A percentile compares a stretch with the other conserved stretches of the same genome.
Evolutionary conservation across 805 yeast species (phyloP).

Genomic region (Vanderwaltozyma polyspora): DNA sequence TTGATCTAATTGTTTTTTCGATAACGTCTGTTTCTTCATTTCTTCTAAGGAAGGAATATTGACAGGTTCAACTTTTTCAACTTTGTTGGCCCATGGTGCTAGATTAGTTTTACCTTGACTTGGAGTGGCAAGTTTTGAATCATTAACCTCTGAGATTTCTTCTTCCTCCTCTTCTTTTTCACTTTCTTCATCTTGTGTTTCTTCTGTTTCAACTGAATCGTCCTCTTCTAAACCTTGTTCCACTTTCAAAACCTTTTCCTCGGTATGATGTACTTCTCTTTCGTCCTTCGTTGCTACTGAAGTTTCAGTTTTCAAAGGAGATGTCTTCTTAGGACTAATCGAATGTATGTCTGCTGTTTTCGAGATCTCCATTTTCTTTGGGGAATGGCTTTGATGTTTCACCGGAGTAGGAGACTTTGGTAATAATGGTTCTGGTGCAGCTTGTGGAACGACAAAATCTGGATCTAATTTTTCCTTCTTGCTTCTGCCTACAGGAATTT

Average conservation of each 20-base stretch:
- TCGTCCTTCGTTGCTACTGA: neutral
- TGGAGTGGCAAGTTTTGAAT: conserved; percentile 12
- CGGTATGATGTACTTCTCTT: neutral
- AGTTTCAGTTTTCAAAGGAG: neutral
- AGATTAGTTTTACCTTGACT: conserved; percentile 4
- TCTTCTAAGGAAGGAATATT: conserved; percentile 12
- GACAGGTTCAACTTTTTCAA: conserved; percentile 9
- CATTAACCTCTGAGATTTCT: conserved; percentile 1
- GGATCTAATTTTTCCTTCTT: conserved; percentile 6
- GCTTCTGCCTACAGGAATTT: conserved; percentile 14
- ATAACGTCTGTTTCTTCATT: conserved; percentile 10
- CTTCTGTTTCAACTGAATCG: neutral
- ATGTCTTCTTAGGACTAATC: neutral
- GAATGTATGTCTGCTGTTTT: neutral
- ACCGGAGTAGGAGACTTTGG: too few species aligned
- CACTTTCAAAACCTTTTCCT: neutral
- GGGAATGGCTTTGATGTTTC: neutral
- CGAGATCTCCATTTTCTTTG: neutral
- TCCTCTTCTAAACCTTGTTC: neutral
- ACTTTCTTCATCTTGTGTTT: neutral
- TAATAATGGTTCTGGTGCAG: neutral
- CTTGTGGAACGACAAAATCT: conserved; percentile 1
- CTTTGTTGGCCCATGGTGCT: conserved; percentile 25
- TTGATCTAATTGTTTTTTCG: conserved; percentile 2
- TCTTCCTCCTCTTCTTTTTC: conserved; percentile 3